Evolutionary conservation across 257 asterid species (phyloP).

Genomic region (Verbascum thapsus): DNA sequence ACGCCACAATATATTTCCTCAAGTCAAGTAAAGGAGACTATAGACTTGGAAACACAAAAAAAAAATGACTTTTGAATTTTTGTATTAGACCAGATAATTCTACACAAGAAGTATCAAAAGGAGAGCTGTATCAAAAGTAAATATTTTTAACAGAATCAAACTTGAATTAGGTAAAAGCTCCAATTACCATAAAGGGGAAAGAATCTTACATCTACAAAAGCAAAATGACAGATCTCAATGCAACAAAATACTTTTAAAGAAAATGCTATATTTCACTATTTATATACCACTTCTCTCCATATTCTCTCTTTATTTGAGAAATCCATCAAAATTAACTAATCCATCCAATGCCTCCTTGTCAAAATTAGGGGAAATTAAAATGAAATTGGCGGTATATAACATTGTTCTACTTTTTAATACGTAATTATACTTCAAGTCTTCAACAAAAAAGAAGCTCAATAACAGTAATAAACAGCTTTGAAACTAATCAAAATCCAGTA

Average conservation of each 20-base stretch:
- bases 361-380: too few species aligned
- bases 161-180: conserved; percentile 20
- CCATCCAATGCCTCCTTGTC: too few species aligned
- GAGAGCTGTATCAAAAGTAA: background rate
- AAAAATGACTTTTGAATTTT: conserved; percentile 16
- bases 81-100: conserved; percentile 22
- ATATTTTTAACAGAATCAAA: conserved; percentile 18
- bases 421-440: conserved; percentile 5
- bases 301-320: too few species aligned
- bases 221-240: conserved; percentile 22
- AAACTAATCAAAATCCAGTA: too few species aligned
- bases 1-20: conserved; percentile 13
- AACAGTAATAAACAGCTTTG: background rate
- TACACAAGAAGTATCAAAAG: too few species aligned
- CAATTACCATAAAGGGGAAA: conserved; percentile 8
- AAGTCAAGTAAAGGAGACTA: conserved; percentile 30
- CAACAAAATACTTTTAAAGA: too few species aligned
- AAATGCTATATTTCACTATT: too few species aligned
- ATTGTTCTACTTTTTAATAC: background rate
- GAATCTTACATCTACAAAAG: conserved; percentile 22
- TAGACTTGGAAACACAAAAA: conserved; percentile 11
- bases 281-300: too few species aligned
- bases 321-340: too few species aligned
- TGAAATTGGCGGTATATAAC: background rate
- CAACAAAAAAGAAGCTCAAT: background rate